Evolutionary conservation across 2,329 filamentous ascomycete species (phyloP).

Genomic region (Neofusicoccum ribis): DNA sequence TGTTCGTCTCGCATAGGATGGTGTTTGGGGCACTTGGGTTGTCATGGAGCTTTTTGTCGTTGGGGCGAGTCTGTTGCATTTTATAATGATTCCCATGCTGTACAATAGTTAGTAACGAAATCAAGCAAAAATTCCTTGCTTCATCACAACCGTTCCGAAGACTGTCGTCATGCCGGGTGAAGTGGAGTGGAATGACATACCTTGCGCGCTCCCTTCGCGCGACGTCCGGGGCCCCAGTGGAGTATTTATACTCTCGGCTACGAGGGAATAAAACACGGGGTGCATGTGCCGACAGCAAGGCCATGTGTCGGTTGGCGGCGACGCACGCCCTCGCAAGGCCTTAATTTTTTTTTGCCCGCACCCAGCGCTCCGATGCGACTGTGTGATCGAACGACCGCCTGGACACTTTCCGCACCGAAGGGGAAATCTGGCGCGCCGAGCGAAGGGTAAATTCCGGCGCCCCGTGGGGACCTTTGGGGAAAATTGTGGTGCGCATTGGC

Average conservation of each 20-base stretch:
- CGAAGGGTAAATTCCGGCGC: conserved; percentile 13
- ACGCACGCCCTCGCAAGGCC: background rate
- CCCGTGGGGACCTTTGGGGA: conserved; percentile 8
- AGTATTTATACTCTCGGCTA: background rate
- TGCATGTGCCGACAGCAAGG: background rate
- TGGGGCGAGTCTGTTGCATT: background rate
- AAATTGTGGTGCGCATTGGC: background rate
- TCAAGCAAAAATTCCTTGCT: background rate
- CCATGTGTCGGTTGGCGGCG: background rate
- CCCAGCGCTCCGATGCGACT: no score
- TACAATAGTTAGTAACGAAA: conserved; percentile 10
- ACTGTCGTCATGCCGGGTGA: background rate
- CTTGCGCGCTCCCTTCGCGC: background rate
- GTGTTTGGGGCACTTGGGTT: conserved; percentile 1
- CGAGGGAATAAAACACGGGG: background rate
- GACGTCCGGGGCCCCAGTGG: background rate
- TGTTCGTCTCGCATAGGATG: background rate
- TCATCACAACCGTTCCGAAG: background rate
- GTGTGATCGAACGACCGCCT: no score
- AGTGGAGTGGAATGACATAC: background rate
- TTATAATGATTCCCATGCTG: conserved; percentile 16
- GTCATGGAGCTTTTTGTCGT: background rate
- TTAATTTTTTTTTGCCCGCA: no score
- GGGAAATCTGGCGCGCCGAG: conserved; percentile 1
- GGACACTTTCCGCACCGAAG: background rate